Percentiles rank a stretch among this genome's conserved stretches.
phyloP scores from a whole-genome alignment of 192 early-diverging fungal genomes.

The Anaeromyces robustus region DNA sequence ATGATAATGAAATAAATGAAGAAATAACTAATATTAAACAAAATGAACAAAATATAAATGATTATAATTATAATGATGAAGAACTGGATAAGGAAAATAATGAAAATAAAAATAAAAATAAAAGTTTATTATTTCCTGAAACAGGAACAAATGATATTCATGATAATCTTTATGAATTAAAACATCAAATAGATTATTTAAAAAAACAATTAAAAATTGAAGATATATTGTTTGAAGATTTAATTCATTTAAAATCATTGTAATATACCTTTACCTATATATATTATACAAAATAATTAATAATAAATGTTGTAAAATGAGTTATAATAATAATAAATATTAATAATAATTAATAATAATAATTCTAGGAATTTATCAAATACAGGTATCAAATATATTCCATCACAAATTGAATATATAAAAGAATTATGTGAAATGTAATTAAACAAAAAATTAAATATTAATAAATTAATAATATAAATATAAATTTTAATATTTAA shows the following conservation, averaged over 20 bases:
- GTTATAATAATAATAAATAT: too few species aligned
- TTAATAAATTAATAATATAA: too few species aligned
- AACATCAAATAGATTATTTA: neutral
- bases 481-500: too few species aligned
- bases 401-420: neutral
- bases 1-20: too few species aligned
- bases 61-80: too few species aligned
- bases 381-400: neutral
- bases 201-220: neutral
- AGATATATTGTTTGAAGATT: neutral
- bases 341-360: too few species aligned
- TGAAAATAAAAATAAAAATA: neutral
- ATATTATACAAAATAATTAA: too few species aligned
- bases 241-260: neutral
- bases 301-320: too few species aligned
- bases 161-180: neutral
- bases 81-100: too few species aligned
- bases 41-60: too few species aligned
- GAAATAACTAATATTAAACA: too few species aligned
- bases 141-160: neutral
- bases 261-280: neutral
- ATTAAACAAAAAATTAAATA: too few species aligned
- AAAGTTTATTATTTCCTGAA: neutral
- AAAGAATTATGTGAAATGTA: neutral
- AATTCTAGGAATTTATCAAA: neutral